Percentiles rank a stretch among this genome's conserved stretches.
Evolutionary conservation across 2,329 filamentous ascomycete genomes (phyloP).

Genomic region (Calonectria montana): DNA sequence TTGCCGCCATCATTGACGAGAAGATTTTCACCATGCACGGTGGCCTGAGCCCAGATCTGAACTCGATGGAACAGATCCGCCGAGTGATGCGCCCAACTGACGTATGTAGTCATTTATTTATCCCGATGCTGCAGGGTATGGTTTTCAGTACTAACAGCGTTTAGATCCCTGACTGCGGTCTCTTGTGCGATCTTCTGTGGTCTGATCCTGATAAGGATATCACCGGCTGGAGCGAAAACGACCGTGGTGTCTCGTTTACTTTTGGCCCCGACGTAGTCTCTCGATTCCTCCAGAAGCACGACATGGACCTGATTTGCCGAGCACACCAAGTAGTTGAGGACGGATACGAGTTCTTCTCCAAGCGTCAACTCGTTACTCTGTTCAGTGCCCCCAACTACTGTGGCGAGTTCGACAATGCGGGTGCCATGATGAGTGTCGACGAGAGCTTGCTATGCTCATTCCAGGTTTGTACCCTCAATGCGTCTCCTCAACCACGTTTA

Average conservation of each 20-base stretch:
- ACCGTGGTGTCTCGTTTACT: constrained; percentile 97
- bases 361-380: constrained; percentile 94
- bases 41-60: constrained; percentile 94
- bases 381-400: constrained; percentile 99
- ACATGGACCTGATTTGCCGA: constrained; percentile 99
- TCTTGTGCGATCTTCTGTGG: constrained; percentile 98
- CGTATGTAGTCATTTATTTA: constrained; percentile 70
- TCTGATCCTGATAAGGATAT: constrained; percentile 99
- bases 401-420: constrained; percentile 98
- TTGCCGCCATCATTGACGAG: constrained; percentile 98
- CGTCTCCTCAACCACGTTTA: no score
- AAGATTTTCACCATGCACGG: constrained; percentile 99
- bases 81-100: constrained; percentile 99
- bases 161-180: constrained; percentile 96
- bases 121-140: constrained; percentile 32
- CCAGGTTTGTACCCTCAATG: constrained; percentile 72
- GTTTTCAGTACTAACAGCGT: constrained; percentile 20
- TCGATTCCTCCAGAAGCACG: constrained; percentile 97
- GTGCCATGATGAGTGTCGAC: constrained; percentile 99
- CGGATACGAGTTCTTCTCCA: constrained; percentile 99
- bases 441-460: constrained; percentile 98
- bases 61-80: constrained; percentile 99
- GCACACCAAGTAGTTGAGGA: constrained; percentile 99
- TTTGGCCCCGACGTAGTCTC: constrained; percentile 98
- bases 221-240: constrained; percentile 98